Evolutionary conservation across 768 basidiomycete genomes (phyloP).

Genomic region (Naganishia vaughanmartiniae): DNA sequence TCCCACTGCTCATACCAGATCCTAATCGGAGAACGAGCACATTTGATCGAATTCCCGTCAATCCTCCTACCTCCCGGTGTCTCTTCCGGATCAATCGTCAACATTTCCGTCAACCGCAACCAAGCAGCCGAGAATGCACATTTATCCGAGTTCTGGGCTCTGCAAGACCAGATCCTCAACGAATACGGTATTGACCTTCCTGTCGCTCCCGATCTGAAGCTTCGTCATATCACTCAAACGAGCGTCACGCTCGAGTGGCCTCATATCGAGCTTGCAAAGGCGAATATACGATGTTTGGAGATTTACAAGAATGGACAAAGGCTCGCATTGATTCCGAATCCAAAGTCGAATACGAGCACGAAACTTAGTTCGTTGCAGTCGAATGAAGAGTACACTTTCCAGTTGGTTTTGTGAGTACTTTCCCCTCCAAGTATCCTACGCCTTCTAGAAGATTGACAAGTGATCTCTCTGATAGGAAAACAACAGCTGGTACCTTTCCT

Average conservation of each 20-base stretch:
- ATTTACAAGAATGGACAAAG: slow-evolving; percentile 90
- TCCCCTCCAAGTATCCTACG: no score
- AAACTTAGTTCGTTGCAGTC: slow-evolving; percentile 65
- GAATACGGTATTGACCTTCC: slow-evolving; percentile 71
- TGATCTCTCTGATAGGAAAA: slow-evolving; percentile 53
- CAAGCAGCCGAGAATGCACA: slow-evolving; percentile 75
- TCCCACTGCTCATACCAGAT: slow-evolving; percentile 59
- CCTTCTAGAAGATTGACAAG: not conserved
- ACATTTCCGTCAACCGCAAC: slow-evolving; percentile 91
- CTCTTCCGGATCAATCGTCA: slow-evolving; percentile 90
- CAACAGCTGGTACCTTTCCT: slow-evolving; percentile 83
- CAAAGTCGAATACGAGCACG: slow-evolving; percentile 77
- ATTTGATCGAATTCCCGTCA: slow-evolving; percentile 97
- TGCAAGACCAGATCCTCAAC: slow-evolving; percentile 76
- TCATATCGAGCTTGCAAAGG: slow-evolving; percentile 72
- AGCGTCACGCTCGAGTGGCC: slow-evolving; percentile 97
- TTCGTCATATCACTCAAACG: slow-evolving; percentile 93
- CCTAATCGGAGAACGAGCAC: slow-evolving; percentile 85
- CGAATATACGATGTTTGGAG: slow-evolving; percentile 81
- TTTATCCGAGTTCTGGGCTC: slow-evolving; percentile 74
- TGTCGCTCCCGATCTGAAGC: slow-evolving; percentile 70
- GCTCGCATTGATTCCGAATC: slow-evolving; percentile 78
- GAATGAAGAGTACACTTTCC: slow-evolving; percentile 80
- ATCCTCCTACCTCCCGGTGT: slow-evolving; percentile 88
- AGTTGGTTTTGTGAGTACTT: slow-evolving; percentile 72